phyloP scores from a whole-genome alignment of 1,284 basidiomycete species.

The Grifola frondosa region DNA sequence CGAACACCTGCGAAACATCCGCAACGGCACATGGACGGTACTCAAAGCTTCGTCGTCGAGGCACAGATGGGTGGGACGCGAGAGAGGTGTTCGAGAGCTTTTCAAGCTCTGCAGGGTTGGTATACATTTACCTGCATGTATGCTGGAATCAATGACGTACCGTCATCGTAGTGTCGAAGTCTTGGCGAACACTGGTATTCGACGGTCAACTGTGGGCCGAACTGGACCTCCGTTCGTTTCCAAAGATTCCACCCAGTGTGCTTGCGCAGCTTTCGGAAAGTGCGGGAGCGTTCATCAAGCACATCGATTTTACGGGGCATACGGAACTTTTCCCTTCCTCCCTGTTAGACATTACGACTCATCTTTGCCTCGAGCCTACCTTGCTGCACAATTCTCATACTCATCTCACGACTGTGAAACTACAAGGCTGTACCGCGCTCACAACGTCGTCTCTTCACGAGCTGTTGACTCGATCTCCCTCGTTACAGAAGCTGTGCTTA shows the following conservation, averaged over 20 bases:
- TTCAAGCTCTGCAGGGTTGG: slow-evolving; percentile 75
- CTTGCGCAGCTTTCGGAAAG: slow-evolving; percentile 49
- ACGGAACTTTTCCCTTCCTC: slow-evolving; percentile 48
- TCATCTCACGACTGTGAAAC: slow-evolving; percentile 67
- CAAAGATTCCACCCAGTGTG: slow-evolving; percentile 49
- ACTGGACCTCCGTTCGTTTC: slow-evolving; percentile 62
- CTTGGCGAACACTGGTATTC: slow-evolving; percentile 76
- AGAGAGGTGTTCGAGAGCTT: slow-evolving; percentile 73
- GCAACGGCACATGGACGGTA: slow-evolving; percentile 54
- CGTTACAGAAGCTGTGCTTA: slow-evolving; percentile 59
- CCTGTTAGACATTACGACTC: slow-evolving; percentile 51
- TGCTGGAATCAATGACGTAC: slow-evolving; percentile 16
- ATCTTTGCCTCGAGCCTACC: slow-evolving; percentile 46
- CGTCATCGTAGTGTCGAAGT: slow-evolving; percentile 61
- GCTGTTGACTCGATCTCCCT: slow-evolving; percentile 69
- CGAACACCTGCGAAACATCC: slow-evolving; percentile 45
- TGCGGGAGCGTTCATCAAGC: slow-evolving; percentile 67
- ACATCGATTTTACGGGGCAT: slow-evolving; percentile 69
- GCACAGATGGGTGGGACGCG: slow-evolving; percentile 70
- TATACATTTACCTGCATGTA: slow-evolving; percentile 22
- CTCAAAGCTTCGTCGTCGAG: slow-evolving; percentile 54
- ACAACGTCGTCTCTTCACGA: slow-evolving; percentile 66
- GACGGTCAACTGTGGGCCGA: slow-evolving; percentile 87
- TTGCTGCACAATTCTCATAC: slow-evolving; percentile 45
- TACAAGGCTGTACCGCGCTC: slow-evolving; percentile 73